Evolutionary conservation across 2,329 filamentous ascomycete genomes (phyloP).

Genomic region (Hypoxylon sp.): DNA sequence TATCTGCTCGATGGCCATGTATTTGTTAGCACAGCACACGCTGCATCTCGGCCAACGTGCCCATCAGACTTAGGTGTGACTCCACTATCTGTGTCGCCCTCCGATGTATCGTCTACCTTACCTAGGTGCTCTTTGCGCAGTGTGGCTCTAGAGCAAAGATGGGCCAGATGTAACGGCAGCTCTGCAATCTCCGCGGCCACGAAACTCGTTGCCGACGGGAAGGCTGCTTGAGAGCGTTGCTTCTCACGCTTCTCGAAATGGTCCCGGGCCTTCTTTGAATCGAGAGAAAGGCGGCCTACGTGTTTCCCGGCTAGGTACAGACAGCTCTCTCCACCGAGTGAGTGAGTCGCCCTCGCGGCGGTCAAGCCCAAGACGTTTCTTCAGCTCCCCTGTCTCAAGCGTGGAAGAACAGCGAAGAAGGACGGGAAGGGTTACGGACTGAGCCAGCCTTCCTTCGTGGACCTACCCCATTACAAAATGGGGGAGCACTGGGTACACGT

Average conservation of each 20-base stretch:
- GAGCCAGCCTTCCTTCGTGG: slow-evolving; percentile 14
- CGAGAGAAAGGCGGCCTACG: slow-evolving; percentile 37
- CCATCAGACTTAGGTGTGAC: slow-evolving; percentile 35
- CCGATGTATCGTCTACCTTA: slow-evolving; percentile 50
- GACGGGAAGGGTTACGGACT: slow-evolving; percentile 27
- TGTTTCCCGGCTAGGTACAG: slow-evolving; percentile 49
- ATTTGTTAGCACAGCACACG: slow-evolving; percentile 12
- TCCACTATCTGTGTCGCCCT: slow-evolving; percentile 48
- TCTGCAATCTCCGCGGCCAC: slow-evolving; percentile 50
- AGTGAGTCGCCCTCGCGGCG: slow-evolving; percentile 42
- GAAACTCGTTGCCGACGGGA: slow-evolving; percentile 39
- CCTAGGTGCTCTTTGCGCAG: no score
- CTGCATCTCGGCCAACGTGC: slow-evolving; percentile 22
- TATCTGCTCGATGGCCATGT: slow-evolving; percentile 11
- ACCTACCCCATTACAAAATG: slow-evolving; percentile 35
- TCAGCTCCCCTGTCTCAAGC: slow-evolving; percentile 36
- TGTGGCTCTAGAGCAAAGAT: slow-evolving; percentile 50
- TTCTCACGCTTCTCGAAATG: slow-evolving; percentile 51
- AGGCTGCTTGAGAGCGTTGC: slow-evolving; percentile 31
- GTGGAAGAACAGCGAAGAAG: slow-evolving; percentile 35
- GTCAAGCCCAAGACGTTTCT: slow-evolving; percentile 44
- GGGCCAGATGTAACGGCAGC: slow-evolving; percentile 50
- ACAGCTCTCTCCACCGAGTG: slow-evolving; percentile 43
- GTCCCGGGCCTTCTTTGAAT: slow-evolving; percentile 45
- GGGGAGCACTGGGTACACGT: slow-evolving; percentile 54